These are phyloP conservation scores for Scorias spongiosa DNA, from an alignment of 2,329 filamentous ascomycete genomes.

Conservation along the genomic window DNA sequence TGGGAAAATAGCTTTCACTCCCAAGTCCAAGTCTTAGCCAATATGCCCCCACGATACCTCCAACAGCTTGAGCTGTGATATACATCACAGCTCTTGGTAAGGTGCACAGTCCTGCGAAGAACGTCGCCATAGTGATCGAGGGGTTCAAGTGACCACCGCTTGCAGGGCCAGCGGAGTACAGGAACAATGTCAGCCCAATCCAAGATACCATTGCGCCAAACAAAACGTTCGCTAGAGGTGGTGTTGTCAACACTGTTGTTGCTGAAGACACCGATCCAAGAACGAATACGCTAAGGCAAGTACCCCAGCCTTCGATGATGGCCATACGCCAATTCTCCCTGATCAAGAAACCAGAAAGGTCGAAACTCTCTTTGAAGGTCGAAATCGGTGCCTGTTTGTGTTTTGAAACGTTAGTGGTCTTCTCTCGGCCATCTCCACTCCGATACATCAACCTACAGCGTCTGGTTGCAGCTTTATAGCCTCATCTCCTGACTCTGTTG, in stretches of 20 bases:
- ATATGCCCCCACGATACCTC: slow-evolving; percentile 19
- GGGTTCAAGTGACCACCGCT: slow-evolving; percentile 40
- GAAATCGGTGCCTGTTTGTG: slow-evolving; percentile 6
- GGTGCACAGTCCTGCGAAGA: slow-evolving; percentile 35
- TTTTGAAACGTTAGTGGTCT: no score
- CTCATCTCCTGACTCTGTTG: slow-evolving; percentile 7
- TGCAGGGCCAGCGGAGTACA: slow-evolving; percentile 33
- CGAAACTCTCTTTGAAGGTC: slow-evolving; percentile 4
- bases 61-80: slow-evolving; percentile 29
- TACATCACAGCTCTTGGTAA: slow-evolving; percentile 35
- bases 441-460: slow-evolving; percentile 7
- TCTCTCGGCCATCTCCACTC: no score
- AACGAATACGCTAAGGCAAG: slow-evolving; percentile 9
- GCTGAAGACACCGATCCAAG: slow-evolving; percentile 9
- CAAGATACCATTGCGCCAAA: slow-evolving; percentile 7
- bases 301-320: slow-evolving; percentile 10
- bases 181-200: slow-evolving; percentile 28
- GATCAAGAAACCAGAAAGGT: slow-evolving; percentile 9
- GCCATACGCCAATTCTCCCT: slow-evolving; percentile 10
- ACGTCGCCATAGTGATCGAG: slow-evolving; percentile 37
- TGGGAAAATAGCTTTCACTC: slow-evolving; percentile 5
- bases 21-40: slow-evolving; percentile 10
- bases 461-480: slow-evolving; percentile 14
- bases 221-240: slow-evolving; percentile 3
- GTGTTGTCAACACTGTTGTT: slow-evolving; percentile 3